Evolutionary conservation across 352 stramenopile species (phyloP).

Genomic region (Pythium pyrilobum): DNA sequence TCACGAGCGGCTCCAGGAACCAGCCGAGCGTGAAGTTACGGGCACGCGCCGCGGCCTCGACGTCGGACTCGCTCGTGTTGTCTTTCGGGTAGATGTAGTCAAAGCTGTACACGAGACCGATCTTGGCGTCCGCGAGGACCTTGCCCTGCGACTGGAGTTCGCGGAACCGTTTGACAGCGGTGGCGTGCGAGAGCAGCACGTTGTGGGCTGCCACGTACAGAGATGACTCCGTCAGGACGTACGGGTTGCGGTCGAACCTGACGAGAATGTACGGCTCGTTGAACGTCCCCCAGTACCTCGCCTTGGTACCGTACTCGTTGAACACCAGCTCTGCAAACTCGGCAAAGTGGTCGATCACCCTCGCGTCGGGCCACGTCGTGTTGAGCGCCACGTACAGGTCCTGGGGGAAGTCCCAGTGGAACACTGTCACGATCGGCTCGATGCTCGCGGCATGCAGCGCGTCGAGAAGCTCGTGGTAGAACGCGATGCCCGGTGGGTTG

Average conservation of each 20-base stretch:
- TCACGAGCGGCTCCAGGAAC: constrained; percentile 87
- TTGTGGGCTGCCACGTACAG: constrained; percentile 76
- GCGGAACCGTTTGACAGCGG: constrained; percentile 79
- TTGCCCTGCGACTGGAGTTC: constrained; percentile 42
- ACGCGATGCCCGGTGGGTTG: constrained; percentile 83
- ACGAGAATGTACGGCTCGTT: constrained; percentile 91
- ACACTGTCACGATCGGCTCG: constrained; percentile 88
- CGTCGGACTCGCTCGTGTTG: constrained; percentile 29
- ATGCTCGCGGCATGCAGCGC: constrained; percentile 67
- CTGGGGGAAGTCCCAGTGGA: constrained; percentile 94
- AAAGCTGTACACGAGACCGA: constrained; percentile 89
- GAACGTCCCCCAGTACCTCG: constrained; percentile 93
- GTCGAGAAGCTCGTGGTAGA: constrained; percentile 92
- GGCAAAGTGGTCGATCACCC: constrained; percentile 62
- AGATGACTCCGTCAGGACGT: constrained; percentile 21
- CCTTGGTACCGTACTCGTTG: constrained; percentile 82
- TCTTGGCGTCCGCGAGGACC: constrained; percentile 44
- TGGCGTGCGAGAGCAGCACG: constrained; percentile 87
- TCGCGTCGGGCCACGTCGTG: constrained; percentile 54
- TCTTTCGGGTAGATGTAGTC: constrained; percentile 78
- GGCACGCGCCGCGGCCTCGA: constrained; percentile 61
- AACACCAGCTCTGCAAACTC: constrained; percentile 90
- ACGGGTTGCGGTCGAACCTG: constrained; percentile 73
- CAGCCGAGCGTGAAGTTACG: constrained; percentile 90
- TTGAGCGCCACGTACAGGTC: constrained; percentile 70